Base-by-base conservation (phyloP, 768 basidiomycete species). In the Botryobasidium botryosum region DNA sequence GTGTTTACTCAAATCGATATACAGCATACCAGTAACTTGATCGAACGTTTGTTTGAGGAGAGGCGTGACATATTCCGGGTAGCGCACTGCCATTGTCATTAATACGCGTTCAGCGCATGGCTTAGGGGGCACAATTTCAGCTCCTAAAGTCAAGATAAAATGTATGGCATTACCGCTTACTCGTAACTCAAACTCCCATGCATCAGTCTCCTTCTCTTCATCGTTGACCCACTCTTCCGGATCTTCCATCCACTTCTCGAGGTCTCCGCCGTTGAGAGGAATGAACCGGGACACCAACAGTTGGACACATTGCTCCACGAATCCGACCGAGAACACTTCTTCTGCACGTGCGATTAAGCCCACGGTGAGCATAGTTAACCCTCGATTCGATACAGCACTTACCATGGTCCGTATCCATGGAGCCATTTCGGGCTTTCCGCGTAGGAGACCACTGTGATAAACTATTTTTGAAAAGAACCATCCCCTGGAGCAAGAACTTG, bases 201-300 rank as follows among this genome's bases (percentile, higher is more conserved):
- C 75, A 31, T 91, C 88, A 35, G 76, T 82, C 51, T 88, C 87
- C 51, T 77, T 78, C 47, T 87, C 86, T 60, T 96, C 88, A 7
- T 74, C 61, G 48, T 86, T 84, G 8, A 92, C 72, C 86, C 88
- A 99, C 53, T 91, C 85, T 64, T 99, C 92, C 0, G 91, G 88
- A 57, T 91, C 86, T 13, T 70, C 68, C 62, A 78, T 68, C 84
- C 91, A 88, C 4, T 69, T 70, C 51, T 86, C 75, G 7, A 96
- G 68, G 59, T 96, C 92, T 1, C 69, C 62, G 4, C 80, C 69
- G 44, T 79, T 80, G 36, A 99, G 64, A 10, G 85, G 86, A 58
- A 99, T 77, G 55, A 92, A 79, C 6, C 80, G 72, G 20, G 77
- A 78, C 18, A 99, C 71, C 6, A 99, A 70, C 5, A 90, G 63